A percentile compares a stretch with the other conserved stretches of the same genome.
phyloP scores from a whole-genome alignment of 2,329 filamentous ascomycete species.

The Alternaria sp. region DNA sequence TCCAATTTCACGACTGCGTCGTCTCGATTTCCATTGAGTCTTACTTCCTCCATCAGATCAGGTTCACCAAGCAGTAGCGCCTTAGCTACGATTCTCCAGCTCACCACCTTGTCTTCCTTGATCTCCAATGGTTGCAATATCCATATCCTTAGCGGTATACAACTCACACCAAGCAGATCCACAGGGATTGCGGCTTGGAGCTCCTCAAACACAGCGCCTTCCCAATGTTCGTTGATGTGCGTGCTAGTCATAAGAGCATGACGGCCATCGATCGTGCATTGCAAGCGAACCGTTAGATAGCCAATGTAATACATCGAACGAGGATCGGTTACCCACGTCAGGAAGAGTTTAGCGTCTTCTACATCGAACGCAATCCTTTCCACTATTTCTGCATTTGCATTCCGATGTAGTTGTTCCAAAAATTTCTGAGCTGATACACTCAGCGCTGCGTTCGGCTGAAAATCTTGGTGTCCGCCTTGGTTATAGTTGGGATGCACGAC shows the following conservation, averaged over 20 bases:
- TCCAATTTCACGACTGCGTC: conserved; percentile 8
- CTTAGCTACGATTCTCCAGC: conserved; percentile 24
- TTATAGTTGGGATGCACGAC: conserved; percentile 25
- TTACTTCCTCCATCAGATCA: conserved; percentile 12
- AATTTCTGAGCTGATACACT: conserved; percentile 9
- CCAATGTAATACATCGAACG: conserved; percentile 26
- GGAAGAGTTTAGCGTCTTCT: conserved; percentile 21
- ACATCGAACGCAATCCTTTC: not conserved
- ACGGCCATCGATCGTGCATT: conserved; percentile 4
- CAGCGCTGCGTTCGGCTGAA: conserved; percentile 11
- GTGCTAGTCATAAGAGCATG: conserved; percentile 11
- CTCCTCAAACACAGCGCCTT: conserved; percentile 9
- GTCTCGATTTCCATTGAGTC: not conserved
- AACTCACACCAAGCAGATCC: conserved; percentile 15
- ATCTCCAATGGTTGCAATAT: conserved; percentile 14
- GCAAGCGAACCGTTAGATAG: not conserved
- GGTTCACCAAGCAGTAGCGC: conserved; percentile 25
- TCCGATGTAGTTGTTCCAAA: conserved; percentile 9
- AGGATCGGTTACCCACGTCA: conserved; percentile 28
- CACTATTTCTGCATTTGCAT: not conserved
- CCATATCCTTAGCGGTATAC: conserved; percentile 22
- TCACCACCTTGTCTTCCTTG: not conserved
- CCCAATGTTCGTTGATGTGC: conserved; percentile 13
- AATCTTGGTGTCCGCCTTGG: conserved; percentile 9
- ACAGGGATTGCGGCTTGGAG: conserved; percentile 19